Conservation (phyloP, 2,329 filamentous ascomycete genomes). For the Pseudogymnoascus sp. region DNA sequence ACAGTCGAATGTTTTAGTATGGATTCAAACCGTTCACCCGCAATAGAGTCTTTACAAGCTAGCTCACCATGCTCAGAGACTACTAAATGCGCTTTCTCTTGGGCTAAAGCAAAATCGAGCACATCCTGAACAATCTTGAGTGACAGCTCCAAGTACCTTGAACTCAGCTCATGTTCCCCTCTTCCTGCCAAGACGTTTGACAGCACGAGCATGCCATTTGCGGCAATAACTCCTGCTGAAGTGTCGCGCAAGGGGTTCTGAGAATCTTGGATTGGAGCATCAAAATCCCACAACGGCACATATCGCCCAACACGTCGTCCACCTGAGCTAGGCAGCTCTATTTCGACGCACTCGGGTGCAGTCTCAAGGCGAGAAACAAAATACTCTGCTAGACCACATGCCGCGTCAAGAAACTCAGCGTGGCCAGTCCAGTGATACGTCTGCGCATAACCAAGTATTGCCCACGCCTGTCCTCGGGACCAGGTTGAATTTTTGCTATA, state of each 20-base stretch:
- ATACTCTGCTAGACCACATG: slow-evolving; percentile 32
- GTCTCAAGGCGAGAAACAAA: slow-evolving; percentile 30
- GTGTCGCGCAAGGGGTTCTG: slow-evolving; percentile 30
- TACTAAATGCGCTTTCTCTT: too few relatives aligned
- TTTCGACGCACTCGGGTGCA: slow-evolving; percentile 25
- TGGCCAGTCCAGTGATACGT: slow-evolving; percentile 22
- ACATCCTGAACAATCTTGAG: too few relatives aligned
- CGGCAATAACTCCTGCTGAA: slow-evolving; percentile 33
- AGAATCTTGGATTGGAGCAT: slow-evolving; percentile 35
- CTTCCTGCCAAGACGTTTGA: slow-evolving; percentile 8
- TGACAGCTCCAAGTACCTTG: too few relatives aligned
- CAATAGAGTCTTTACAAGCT: too few relatives aligned
- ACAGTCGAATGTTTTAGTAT: slow-evolving; percentile 13
- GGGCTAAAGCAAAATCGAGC: too few relatives aligned
- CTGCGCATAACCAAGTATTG: too few relatives aligned
- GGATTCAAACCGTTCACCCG: too few relatives aligned
- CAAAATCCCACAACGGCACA: slow-evolving; percentile 39
- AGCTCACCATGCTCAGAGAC: too few relatives aligned
- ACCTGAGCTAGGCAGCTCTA: slow-evolving; percentile 10
- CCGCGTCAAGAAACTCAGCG: slow-evolving; percentile 28
- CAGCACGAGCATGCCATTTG: slow-evolving; percentile 33
- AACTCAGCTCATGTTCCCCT: neutral
- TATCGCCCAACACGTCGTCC: slow-evolving; percentile 15
- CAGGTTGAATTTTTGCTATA: too few relatives aligned
- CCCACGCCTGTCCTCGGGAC: too few relatives aligned